Base-by-base conservation (phyloP, 176 grass and related monocot species). In the Leersia perrieri region DNA sequence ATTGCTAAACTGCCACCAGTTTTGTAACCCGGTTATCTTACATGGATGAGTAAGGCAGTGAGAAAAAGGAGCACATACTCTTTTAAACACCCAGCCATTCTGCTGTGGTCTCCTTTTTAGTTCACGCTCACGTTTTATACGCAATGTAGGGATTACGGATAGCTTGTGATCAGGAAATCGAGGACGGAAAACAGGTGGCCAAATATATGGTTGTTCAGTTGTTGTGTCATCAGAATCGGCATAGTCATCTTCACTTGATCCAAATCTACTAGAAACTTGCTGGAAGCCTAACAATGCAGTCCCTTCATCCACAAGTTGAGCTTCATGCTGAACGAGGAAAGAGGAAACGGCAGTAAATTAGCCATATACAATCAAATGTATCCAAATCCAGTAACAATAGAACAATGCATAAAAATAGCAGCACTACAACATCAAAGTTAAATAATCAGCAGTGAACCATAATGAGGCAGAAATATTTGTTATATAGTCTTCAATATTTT, bases 231-330 rank as follows among this genome's bases (percentile, higher is more conserved):
- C 92, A 23, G 88, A 90, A 81, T 99, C 90, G 0, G 58, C 83
- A 80, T 93, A 93, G 81, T 99, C 96, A 86, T 99, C 96, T 69
- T 99, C 93, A 29, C 96, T 95, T 44, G 96, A 99, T 31, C 80
- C 85, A 73, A 89, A 96, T 79, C 86, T 89, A 77, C 87, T 91
- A 51, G 82, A 88, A n/a, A 75, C 87, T 86, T 84, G 92, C 73
- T 82, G 86, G 66, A 99, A 95, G 33, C 89, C 86, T 85, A 89
- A 90, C 30, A 99, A 84, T 74, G 89, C 38, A 32, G 64, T 83
- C 60, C 90, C 83, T 84, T 95, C 89, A 10, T 99, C 96, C 60
- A 99, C 87, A 86, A 99, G 86, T 55, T 91, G 96, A 25, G 90
- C 90, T 82, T 90, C 93, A 86, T 99, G 79, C 96, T 99, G 73